Evolutionary conservation across 768 basidiomycete genomes (phyloP).

Genomic region (Leccinum uliginosum): DNA sequence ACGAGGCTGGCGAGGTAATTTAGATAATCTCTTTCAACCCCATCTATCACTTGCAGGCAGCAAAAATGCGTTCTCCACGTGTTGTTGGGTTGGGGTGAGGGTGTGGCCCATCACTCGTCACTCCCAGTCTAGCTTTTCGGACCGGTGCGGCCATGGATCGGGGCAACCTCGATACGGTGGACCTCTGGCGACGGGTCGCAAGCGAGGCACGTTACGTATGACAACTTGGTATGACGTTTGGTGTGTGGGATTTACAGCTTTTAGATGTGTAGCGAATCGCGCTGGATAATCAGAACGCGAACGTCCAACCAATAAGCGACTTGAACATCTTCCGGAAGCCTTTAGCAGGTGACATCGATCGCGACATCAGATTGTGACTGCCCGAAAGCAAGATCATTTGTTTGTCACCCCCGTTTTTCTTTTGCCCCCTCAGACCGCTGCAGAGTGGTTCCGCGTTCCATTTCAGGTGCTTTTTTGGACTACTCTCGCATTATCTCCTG

Average conservation of each 20-base stretch:
- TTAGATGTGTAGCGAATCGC: too few species aligned
- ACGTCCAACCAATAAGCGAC: not conserved
- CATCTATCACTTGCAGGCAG: constrained; percentile 15
- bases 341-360: not conserved
- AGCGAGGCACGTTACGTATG: not conserved
- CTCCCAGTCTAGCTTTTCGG: not conserved
- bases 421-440: not conserved
- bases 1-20: constrained; percentile 25
- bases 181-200: not conserved
- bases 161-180: not conserved
- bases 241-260: not conserved
- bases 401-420: not conserved
- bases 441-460: not conserved
- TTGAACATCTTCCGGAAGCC: not conserved
- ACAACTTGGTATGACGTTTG: not conserved
- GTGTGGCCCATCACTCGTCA: constrained; percentile 1
- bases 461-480: not conserved
- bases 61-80: constrained; percentile 23
- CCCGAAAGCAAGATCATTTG: too few species aligned
- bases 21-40: constrained; percentile 24
- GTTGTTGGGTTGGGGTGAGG: constrained; percentile 7
- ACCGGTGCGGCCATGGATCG: constrained; percentile 13
- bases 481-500: not conserved
- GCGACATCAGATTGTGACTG: not conserved
- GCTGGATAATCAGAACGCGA: not conserved